phyloP scores from a whole-genome alignment of 805 yeast species.

The Yarrowia sp. region DNA sequence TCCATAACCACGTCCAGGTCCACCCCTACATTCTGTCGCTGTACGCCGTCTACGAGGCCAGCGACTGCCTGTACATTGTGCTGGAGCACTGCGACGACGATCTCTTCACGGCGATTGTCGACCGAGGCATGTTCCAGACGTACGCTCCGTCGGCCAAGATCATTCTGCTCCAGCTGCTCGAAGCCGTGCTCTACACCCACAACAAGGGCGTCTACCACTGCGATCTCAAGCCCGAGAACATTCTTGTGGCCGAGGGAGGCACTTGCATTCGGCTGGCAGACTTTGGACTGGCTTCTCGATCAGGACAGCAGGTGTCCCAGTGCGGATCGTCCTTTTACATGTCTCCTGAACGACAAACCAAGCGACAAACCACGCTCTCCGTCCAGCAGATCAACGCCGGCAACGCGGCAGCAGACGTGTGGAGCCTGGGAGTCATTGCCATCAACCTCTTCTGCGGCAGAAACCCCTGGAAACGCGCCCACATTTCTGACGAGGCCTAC shows the following conservation, averaged over 20 bases:
- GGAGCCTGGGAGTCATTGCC: constrained; percentile 84
- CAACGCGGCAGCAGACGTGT: constrained; percentile 61
- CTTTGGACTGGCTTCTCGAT: constrained; percentile 82
- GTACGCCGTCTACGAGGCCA: constrained; percentile 71
- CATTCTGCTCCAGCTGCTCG: constrained; percentile 72
- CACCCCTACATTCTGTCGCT: constrained; percentile 74
- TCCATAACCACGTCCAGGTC: constrained; percentile 74
- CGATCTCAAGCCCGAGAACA: constrained; percentile 91
- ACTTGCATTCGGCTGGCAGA: constrained; percentile 69
- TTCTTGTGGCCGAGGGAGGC: constrained; percentile 67
- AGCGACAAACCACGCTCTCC: background rate
- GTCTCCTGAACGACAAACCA: constrained; percentile 72
- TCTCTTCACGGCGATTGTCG: constrained; percentile 70
- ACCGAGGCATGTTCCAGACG: constrained; percentile 57
- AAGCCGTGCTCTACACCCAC: constrained; percentile 82
- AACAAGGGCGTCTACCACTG: constrained; percentile 81
- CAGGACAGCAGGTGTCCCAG: constrained; percentile 53
- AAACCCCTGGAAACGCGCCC: constrained; percentile 90
- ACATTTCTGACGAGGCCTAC: constrained; percentile 68
- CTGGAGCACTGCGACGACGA: constrained; percentile 88
- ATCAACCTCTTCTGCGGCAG: constrained; percentile 82
- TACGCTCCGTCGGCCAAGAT: constrained; percentile 57
- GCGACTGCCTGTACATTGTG: constrained; percentile 62
- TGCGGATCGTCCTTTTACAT: constrained; percentile 89
- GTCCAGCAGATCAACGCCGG: constrained; percentile 40